Base-by-base conservation (phyloP, 257 asterid genomes). In the Handroanthus guayacan region DNA sequence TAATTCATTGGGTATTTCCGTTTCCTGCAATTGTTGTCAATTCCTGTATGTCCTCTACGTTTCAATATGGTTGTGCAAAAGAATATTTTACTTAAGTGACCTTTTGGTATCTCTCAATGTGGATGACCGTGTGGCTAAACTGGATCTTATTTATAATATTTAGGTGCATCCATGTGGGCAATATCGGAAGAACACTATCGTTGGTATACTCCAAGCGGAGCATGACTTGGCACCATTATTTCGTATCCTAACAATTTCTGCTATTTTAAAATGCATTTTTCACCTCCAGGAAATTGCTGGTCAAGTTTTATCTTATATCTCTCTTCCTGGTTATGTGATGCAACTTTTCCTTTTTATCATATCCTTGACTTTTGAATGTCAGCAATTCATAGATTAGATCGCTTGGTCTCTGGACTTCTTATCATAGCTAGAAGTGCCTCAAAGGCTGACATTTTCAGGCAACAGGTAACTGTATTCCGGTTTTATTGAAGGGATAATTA, bases 141-240 rank as follows among this genome's bases (percentile, higher is more conserved):
- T 37, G 58, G 62, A 71, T 6, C 41, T 39, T 64, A 16, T 69
- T 69, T 75, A 58, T 74, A 9, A 70, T 71, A 54, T 76, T 72
- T 65, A 93, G 99, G 99, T 95, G 74, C 99, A 95, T 79, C 97
- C 99, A 10, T 95, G 99, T 81, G 99, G 99, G 58, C 98, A 95
- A 82, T 95, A 95, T 79, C 93, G 99, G 72, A 95, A 95, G 88
- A 95, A 95, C 83, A 95, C 99, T 3, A 77, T 93, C 50, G 88
- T 93, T 47, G 99, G 99, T 72, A 91, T 95, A 74, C 97, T 95
- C 82, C 84, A 95, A 84, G 99, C 99, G 10, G 99, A 95, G 86
- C 87, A 89, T 91, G 97, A 86, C 70, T 68, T 95, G 87, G 92
- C 89, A 67, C 96, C 99, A 64, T 75, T 95, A 73, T 93, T 93